phyloP scores from a whole-genome alignment of 2,329 filamentous ascomycete genomes.

The Pezizomycotina sp. region DNA sequence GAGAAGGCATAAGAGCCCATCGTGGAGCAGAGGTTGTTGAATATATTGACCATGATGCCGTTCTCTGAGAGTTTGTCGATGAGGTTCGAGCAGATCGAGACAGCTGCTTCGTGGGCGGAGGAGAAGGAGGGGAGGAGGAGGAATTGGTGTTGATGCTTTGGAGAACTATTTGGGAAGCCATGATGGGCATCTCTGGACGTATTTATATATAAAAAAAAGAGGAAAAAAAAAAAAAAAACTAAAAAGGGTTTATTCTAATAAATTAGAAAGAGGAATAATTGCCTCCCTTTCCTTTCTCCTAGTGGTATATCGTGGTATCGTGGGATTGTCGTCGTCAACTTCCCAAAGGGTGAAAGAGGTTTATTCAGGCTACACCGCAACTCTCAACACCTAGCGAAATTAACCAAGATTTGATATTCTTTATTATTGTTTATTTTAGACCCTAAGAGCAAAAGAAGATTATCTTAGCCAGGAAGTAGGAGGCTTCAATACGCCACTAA shows the following conservation, averaged over 20 bases:
- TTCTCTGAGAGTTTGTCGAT: not conserved
- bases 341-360: not conserved
- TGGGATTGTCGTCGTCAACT: not conserved
- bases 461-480: not conserved
- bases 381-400: not conserved
- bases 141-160: not conserved
- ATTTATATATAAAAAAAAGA: not conserved
- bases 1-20: not conserved
- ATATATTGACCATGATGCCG: not conserved
- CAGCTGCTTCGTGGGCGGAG: not conserved
- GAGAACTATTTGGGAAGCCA: not conserved
- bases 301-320: not conserved
- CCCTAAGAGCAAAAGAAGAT: not conserved
- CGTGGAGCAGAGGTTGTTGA: not conserved
- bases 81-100: not conserved
- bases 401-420: no score
- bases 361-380: not conserved
- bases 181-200: not conserved
- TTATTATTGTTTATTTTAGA: not conserved
- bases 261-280: not conserved
- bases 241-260: not conserved
- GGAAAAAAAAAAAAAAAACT: not conserved
- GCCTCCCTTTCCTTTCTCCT: not conserved
- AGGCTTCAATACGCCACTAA: not conserved
- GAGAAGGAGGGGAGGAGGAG: not conserved